These are phyloP conservation scores for Cucurbita maxima DNA, from an alignment of 306 rosid species.

Conservation along the genomic window DNA sequence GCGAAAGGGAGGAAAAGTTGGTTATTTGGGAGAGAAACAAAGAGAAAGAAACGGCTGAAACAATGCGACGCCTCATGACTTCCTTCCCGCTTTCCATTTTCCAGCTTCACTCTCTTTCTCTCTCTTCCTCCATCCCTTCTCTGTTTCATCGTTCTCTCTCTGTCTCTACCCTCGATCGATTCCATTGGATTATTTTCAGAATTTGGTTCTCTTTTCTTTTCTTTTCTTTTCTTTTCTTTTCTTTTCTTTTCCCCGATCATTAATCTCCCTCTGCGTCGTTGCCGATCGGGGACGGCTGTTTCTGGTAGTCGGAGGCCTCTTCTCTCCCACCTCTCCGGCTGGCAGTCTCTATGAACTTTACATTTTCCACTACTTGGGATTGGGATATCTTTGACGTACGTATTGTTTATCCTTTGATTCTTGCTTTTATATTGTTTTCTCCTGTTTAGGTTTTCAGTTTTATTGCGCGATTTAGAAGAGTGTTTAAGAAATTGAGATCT, in stretches of 20 bases:
- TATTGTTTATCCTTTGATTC: background rate
- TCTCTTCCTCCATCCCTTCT: background rate
- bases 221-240: background rate
- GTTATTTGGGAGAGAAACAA: background rate
- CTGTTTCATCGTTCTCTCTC: background rate
- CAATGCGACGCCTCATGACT: background rate
- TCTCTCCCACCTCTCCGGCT: background rate
- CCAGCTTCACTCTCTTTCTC: background rate
- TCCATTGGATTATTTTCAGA: background rate
- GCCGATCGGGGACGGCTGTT: background rate
- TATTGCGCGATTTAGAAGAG: too few relatives aligned
- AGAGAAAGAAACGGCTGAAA: slow-evolving; percentile 1
- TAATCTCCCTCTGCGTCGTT: background rate
- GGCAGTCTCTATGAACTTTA: background rate
- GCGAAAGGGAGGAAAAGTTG: background rate
- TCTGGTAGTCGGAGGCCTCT: background rate
- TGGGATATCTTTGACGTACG: background rate
- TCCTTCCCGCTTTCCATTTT: background rate
- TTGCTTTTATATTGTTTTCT: too few relatives aligned
- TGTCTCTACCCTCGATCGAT: background rate
- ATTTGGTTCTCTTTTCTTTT: background rate
- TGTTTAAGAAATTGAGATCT: too few relatives aligned
- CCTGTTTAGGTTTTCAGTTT: too few relatives aligned
- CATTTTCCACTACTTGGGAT: background rate
- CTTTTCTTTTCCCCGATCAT: background rate